Percentiles rank a stretch among this genome's conserved stretches.
phyloP scores from a whole-genome alignment of 225 moss, liverwort and hornwort genomes.

The Anthoceros angustus region DNA sequence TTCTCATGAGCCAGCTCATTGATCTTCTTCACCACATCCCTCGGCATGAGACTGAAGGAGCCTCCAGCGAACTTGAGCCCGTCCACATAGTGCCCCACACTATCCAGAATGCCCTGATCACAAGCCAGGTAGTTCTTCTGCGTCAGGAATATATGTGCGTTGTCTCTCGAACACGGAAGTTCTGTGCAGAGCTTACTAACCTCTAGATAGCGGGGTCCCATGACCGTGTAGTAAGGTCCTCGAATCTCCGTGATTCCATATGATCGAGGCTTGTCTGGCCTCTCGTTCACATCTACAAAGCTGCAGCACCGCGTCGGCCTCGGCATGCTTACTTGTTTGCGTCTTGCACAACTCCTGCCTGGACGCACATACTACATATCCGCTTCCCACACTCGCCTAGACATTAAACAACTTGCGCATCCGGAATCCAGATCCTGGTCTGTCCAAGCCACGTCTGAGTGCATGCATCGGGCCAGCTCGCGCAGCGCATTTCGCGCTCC shows the following conservation, averaged over 20 bases:
- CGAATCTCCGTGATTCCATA: slow-evolving; percentile 53
- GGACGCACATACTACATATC: no score
- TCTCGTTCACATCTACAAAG: slow-evolving; percentile 11
- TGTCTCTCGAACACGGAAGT: not conserved
- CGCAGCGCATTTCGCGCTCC: no score
- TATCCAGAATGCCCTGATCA: slow-evolving; percentile 39
- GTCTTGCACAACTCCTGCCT: no score
- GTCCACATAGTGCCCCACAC: slow-evolving; percentile 39
- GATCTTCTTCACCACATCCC: slow-evolving; percentile 33
- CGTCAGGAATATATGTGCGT: not conserved
- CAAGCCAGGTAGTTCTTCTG: no score
- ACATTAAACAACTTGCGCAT: no score
- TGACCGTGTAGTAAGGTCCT: slow-evolving; percentile 49
- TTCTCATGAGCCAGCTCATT: slow-evolving; percentile 45
- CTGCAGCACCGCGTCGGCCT: slow-evolving; percentile 5
- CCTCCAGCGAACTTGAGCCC: slow-evolving; percentile 46
- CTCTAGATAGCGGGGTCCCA: slow-evolving; percentile 41
- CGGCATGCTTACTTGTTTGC: not conserved
- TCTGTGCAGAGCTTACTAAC: slow-evolving; percentile 6
- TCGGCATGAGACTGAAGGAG: slow-evolving; percentile 39
- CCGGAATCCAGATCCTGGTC: no score
- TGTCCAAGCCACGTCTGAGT: no score
- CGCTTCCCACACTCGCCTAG: no score
- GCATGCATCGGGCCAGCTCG: no score
- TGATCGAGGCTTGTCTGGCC: slow-evolving; percentile 24